These are phyloP conservation scores for Graphilbum ipis-grandicollis DNA, from an alignment of 2,329 filamentous ascomycete genomes.

Conservation along the genomic window DNA sequence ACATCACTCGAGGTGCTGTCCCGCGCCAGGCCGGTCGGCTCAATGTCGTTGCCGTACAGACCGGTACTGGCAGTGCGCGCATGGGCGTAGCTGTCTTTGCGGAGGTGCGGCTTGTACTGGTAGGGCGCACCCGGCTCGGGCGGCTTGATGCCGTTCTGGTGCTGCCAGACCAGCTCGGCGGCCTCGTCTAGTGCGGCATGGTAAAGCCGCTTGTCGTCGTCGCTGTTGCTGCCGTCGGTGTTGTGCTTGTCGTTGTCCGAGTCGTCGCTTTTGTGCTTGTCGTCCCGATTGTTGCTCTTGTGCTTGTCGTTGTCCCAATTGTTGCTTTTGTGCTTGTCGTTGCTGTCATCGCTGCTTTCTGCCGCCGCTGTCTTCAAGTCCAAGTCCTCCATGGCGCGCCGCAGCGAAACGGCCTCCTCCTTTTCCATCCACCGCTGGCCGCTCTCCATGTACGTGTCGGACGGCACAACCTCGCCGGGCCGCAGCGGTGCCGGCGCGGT, in stretches of 20 bases:
- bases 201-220: conserved; percentile 47
- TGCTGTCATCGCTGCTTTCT: conserved; percentile 30
- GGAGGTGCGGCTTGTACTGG: conserved; percentile 49
- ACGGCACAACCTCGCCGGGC: conserved; percentile 45
- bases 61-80: conserved; percentile 44
- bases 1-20: conserved; percentile 27
- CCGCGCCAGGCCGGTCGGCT: conserved; percentile 26
- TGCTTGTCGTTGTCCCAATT: no score
- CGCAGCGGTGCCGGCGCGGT: conserved; percentile 22
- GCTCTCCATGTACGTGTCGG: conserved; percentile 53
- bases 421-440: conserved; percentile 67
- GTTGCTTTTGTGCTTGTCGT: conserved; percentile 10
- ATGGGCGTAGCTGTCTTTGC: conserved; percentile 54
- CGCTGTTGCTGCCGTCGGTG: conserved; percentile 36
- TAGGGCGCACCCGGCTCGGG: conserved; percentile 47
- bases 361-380: conserved; percentile 24
- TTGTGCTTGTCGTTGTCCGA: conserved; percentile 11
- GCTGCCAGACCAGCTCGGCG: conserved; percentile 61
- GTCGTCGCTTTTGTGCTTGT: background rate
- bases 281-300: background rate
- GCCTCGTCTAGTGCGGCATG: conserved; percentile 59
- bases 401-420: conserved; percentile 54
- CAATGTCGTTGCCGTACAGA: conserved; percentile 27
- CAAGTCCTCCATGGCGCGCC: conserved; percentile 58
- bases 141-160: conserved; percentile 41